Base-by-base conservation (phyloP, 306 rosid species). In the Morella rubra region DNA sequence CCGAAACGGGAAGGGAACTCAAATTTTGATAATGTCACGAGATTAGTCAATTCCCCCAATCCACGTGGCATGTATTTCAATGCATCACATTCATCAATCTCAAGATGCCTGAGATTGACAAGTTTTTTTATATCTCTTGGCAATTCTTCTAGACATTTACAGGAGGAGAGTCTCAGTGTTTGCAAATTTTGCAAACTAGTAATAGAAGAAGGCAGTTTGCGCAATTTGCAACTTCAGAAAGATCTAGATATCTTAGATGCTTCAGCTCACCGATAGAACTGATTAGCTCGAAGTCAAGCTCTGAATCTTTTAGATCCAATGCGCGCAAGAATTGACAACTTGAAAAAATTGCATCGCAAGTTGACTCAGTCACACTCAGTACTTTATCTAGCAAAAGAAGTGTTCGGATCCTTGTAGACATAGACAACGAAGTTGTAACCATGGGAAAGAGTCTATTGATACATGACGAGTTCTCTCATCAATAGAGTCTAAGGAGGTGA, bases 51-150 rank as follows among this genome's bases (percentile, higher is more conserved):
- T 24, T 52, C 45, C 20, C 70, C 73, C 8, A 72, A 5, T 40
- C 73, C 69, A 44, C 3, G 7, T 10, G 81, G 58, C 71, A 66
- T 65, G 24, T 18, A 1, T 0, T 13, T 66, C 13, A 32, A 66
- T 52, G 3, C 0, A 2, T 0, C 0, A 9, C 37, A 75, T 18
- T 0, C 66, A 8, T 1, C 0, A 4, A 72, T 8, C 7, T n/a
- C 18, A 53, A 86, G 80, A 80, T 77, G 73, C n/a, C 54, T 69
- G 13, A 77, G 69, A 8, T 52, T 73, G 13, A 58, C 18, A 47
- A 59, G 14, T 4, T 22, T 8, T 8, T 8, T 1, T 1, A 82
- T 24, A 14, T 73, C 19, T 22, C 49, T 61, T 0, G 85, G 80
- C 47, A 77, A 41, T 45, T 78, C 74, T 65, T 52, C 19, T 54